These are phyloP conservation scores for Tricholoma terreum DNA, from an alignment of 768 basidiomycete species.

Conservation along the genomic window DNA sequence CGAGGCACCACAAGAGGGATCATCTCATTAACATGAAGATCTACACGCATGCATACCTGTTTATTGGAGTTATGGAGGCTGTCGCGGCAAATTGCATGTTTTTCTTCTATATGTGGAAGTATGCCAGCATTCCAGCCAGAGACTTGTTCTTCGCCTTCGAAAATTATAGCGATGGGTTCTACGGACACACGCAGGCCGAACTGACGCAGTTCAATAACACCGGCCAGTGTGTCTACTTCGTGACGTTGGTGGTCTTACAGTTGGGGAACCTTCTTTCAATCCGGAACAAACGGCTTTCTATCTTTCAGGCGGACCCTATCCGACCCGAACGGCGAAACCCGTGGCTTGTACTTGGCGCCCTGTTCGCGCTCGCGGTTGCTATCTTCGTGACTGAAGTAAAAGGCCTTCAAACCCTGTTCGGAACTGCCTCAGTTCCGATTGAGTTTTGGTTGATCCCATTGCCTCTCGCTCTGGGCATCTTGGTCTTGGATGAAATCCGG, in stretches of 20 bases:
- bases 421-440: conserved; percentile 38
- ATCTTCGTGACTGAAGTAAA: conserved; percentile 41
- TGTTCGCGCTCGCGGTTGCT: conserved; percentile 28
- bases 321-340: conserved; percentile 45
- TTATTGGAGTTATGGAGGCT: conserved; percentile 16
- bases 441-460: conserved; percentile 49
- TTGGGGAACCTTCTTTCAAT: conserved; percentile 39
- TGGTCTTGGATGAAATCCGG: conserved; percentile 39
- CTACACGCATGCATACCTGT: conserved; percentile 14
- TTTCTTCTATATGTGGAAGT: conserved; percentile 37
- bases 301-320: conserved; percentile 38
- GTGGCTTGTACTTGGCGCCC: conserved; percentile 20
- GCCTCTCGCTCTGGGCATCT: conserved; percentile 35
- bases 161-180: conserved; percentile 34
- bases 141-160: conserved; percentile 41
- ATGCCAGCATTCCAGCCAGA: conserved; percentile 33
- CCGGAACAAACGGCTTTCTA: conserved; percentile 39
- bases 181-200: conserved; percentile 27
- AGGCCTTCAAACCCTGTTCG: conserved; percentile 42
- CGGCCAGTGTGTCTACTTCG: conserved; percentile 36
- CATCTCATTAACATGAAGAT: conserved; percentile 20
- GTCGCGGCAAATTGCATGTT: conserved; percentile 21
- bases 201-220: conserved; percentile 33
- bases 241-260: conserved; percentile 42
- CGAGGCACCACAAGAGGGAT: conserved; percentile 15